phyloP scores from a whole-genome alignment of 257 asterid species.

The Forsythia suspensa region DNA sequence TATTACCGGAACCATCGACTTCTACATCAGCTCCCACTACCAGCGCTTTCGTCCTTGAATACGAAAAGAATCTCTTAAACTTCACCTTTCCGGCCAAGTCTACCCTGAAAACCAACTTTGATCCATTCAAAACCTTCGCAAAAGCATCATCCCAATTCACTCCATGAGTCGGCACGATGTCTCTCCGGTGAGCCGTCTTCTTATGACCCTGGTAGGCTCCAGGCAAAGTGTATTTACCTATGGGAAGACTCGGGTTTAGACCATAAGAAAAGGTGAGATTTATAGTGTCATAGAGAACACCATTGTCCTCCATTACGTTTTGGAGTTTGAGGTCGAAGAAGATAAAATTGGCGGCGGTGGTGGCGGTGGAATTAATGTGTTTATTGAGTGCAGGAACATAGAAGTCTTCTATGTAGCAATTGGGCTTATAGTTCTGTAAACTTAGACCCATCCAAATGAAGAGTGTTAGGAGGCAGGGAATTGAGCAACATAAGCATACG shows the following conservation, averaged over 20 bases:
- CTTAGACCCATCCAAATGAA: not conserved
- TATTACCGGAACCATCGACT: not conserved
- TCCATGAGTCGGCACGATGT: slow-evolving; percentile 21
- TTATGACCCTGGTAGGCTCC: slow-evolving; percentile 15
- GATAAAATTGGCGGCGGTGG: not conserved
- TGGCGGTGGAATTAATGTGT: not conserved
- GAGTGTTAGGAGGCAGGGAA: not conserved
- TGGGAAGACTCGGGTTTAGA: not conserved
- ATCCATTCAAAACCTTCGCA: slow-evolving; percentile 4
- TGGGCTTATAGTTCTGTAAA: slow-evolving; percentile 9
- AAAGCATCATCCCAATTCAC: slow-evolving; percentile 21
- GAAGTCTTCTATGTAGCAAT: slow-evolving; percentile 10
- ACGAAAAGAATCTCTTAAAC: not conserved
- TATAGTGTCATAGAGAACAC: slow-evolving; percentile 3
- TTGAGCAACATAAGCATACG: not conserved
- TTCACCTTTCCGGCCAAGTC: slow-evolving; percentile 18
- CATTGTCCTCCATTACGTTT: not conserved
- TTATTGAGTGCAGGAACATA: slow-evolving; percentile 25
- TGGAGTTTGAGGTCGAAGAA: slow-evolving; percentile 19
- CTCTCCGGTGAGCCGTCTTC: slow-evolving; percentile 15
- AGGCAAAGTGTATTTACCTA: slow-evolving; percentile 5
- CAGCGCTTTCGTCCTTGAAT: not conserved
- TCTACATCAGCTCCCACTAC: not conserved
- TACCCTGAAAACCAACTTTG: slow-evolving; percentile 20
- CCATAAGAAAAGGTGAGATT: slow-evolving; percentile 17